A percentile compares a stretch with the other conserved stretches of the same genome.
These are phyloP conservation scores for Chlamydomonas asymmetrica DNA, from an alignment of 139 green algal species.

Conservation along the genomic window DNA sequence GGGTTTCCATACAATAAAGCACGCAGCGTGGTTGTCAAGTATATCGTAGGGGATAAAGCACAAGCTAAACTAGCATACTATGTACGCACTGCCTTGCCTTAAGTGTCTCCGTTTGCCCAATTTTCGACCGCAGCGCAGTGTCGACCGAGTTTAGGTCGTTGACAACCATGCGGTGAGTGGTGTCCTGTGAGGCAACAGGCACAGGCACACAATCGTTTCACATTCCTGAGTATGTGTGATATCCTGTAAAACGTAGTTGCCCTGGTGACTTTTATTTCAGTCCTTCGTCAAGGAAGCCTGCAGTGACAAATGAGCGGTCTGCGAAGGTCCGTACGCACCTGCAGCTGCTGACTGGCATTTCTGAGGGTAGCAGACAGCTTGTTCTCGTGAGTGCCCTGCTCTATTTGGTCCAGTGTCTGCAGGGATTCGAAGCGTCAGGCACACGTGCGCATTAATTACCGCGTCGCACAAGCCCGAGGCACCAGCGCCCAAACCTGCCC, in stretches of 20 bases:
- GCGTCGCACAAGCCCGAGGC: no score
- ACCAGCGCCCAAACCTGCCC: no score
- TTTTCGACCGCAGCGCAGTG: constrained; percentile 8
- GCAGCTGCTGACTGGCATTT: constrained; percentile 14
- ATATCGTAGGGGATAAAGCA: neutral
- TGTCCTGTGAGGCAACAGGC: neutral
- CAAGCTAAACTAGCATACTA: neutral
- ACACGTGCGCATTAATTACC: no score
- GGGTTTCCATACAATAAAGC: constrained; percentile 1
- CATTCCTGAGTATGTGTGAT: neutral
- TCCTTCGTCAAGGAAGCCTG: neutral
- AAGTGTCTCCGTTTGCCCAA: constrained; percentile 21
- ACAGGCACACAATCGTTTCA: neutral
- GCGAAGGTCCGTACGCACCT: neutral
- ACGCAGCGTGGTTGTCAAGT: neutral
- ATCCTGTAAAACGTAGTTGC: neutral
- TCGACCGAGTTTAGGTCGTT: constrained; percentile 22
- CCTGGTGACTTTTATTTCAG: neutral
- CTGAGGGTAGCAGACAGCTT: constrained; percentile 9
- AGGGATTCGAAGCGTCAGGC: neutral
- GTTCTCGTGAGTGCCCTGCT: constrained; percentile 9
- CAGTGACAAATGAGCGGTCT: neutral
- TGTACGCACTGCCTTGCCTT: neutral
- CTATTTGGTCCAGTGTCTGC: constrained; percentile 30
- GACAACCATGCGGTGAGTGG: neutral